Conservation (phyloP, 1,284 basidiomycete species). For the Gymnopus androsaceus region DNA sequence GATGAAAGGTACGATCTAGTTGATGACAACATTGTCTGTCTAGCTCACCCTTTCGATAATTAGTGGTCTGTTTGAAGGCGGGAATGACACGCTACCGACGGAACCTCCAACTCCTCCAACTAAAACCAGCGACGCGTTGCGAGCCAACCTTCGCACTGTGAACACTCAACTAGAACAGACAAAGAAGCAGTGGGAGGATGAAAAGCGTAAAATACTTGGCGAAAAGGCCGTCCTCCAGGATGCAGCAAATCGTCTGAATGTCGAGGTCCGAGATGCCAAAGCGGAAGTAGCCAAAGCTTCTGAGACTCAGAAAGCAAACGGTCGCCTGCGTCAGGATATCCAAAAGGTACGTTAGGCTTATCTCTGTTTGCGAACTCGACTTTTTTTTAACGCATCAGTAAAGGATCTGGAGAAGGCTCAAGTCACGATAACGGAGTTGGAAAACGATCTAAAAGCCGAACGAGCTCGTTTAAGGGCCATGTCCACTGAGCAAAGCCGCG, state of each 20-base stretch:
- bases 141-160: constrained; percentile 55
- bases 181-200: constrained; percentile 68
- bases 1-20: constrained; percentile 59
- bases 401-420: constrained; percentile 74
- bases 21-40: neutral
- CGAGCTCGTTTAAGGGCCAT: constrained; percentile 62
- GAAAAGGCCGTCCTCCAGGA: constrained; percentile 74
- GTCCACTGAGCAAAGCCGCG: constrained; percentile 59
- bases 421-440: constrained; percentile 63
- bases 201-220: constrained; percentile 59
- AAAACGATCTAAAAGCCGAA: constrained; percentile 67
- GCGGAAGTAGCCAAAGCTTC: constrained; percentile 53
- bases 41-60: neutral
- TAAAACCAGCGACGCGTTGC: constrained; percentile 61
- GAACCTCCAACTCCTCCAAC: constrained; percentile 68
- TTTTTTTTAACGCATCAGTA: constrained; percentile 12
- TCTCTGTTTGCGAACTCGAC: neutral
- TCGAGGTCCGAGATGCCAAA: constrained; percentile 57
- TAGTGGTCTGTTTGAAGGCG: constrained; percentile 53
- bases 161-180: constrained; percentile 63
- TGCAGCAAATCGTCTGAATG: constrained; percentile 63
- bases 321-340: constrained; percentile 48
- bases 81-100: constrained; percentile 45
- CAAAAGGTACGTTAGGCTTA: constrained; percentile 50
- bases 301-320: constrained; percentile 50